Base-by-base conservation (phyloP, 352 stramenopile species). In the Phytophthora boehmeriae region DNA sequence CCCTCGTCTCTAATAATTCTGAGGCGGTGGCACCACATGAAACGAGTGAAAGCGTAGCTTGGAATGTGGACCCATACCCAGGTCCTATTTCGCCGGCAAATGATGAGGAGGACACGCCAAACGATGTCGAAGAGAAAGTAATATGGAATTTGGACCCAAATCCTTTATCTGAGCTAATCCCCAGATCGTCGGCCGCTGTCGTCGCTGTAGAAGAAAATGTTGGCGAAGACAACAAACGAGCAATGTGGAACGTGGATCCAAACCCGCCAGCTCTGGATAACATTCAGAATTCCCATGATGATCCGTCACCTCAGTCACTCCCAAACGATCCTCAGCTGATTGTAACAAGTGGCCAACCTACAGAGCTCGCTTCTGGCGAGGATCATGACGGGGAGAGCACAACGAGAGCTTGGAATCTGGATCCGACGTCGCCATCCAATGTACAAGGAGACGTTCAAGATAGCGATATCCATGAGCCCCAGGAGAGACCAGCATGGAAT, bases 91-190 rank as follows among this genome's bases (percentile, higher is more conserved):
- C n/a, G n/a, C 13, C 35, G 45, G 27, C 13, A 5, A 19, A 3
- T 19, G 3, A 42, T 42, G n/a, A 16, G 3, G n/a, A 42, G 35
- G 35, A 16, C n/a, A 9, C 25, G 25, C 9, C 4, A 10, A 5
- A 30, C 20, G 17, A 10, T 13, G 45, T 27, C 14, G n/a, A 23
- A 5, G 23, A 36, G 44, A 45, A 2, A 2, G 39, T 30, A 16
- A 43, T 61, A 27, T 66, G 62, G 62, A 60, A 70, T 22, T 44
- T 70, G 44, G 30, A 58, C 16, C 55, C 55, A 30, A 16, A 66
- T 1, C 49, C 43, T 60, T 32, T 1, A 19, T 4, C 43, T 35
- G 32, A 47, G 11, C 34, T 28, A 30, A n/a, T 11, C 27, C 19
- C 19, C 16, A 55, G 34, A 17, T 34, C 30, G 16, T 45, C 28